These are phyloP conservation scores for Penicillium sp. DNA, from an alignment of 2,329 filamentous ascomycete species.

Conservation along the genomic window DNA sequence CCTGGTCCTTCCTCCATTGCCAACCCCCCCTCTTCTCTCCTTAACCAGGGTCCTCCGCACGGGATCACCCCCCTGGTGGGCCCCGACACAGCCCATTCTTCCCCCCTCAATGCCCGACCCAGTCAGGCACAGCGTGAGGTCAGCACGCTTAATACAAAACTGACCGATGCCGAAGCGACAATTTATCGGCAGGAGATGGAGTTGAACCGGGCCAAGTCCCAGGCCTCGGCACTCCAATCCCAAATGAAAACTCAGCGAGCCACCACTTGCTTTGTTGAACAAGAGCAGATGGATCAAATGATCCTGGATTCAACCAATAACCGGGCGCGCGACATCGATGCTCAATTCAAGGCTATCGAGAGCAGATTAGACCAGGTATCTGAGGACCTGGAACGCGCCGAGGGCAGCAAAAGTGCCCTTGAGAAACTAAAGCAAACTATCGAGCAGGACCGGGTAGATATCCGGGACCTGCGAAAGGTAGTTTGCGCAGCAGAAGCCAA, in stretches of 20 bases:
- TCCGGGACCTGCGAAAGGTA: not conserved
- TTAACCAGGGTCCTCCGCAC: conserved; percentile 4
- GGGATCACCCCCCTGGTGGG: conserved; percentile 2
- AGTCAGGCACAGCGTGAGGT: not conserved
- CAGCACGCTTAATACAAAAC: not conserved
- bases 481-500: accelerated
- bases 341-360: too few relatives aligned
- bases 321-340: too few relatives aligned
- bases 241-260: too few relatives aligned
- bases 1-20: not conserved
- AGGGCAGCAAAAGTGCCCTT: too few relatives aligned
- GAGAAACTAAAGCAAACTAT: too few relatives aligned
- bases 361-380: too few relatives aligned
- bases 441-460: too few relatives aligned
- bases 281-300: too few relatives aligned
- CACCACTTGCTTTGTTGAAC: too few relatives aligned
- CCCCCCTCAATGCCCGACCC: not conserved
- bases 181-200: not conserved
- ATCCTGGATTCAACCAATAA: too few relatives aligned
- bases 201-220: accelerated
- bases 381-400: too few relatives aligned
- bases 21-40: not conserved
- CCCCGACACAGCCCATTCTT: conserved; percentile 4
- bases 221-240: not conserved
- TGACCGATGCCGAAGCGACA: not conserved